Percentiles rank a stretch among this genome's conserved stretches.
These are phyloP conservation scores for Yarrowia galli DNA, from an alignment of 1,139 yeast genomes.

Conservation along the genomic window DNA sequence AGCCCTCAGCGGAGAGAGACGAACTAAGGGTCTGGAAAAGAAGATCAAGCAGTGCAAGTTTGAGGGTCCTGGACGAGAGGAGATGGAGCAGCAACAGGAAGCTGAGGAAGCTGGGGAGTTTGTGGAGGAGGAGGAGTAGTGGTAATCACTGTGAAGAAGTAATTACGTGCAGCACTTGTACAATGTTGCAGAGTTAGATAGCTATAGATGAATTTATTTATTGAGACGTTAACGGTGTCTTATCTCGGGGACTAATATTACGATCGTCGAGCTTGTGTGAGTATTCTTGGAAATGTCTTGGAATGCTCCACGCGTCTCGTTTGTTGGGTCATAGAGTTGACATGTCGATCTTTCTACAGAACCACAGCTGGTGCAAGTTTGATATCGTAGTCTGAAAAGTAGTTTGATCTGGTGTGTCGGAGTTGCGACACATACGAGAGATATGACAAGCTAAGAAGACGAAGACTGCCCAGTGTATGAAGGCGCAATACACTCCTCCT, in stretches of 20 bases:
- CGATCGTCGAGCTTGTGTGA: neutral
- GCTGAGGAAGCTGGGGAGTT: neutral
- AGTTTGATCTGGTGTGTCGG: neutral
- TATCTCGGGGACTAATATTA: neutral
- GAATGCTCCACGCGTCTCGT: slow-evolving; percentile 17
- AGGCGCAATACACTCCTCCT: neutral
- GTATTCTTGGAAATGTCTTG: neutral
- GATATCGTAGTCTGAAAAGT: neutral
- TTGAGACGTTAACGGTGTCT: neutral
- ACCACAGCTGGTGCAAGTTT: neutral
- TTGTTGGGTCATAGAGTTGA: slow-evolving; percentile 17
- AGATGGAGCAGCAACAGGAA: neutral
- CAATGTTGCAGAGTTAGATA: neutral
- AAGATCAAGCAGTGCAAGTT: slow-evolving; percentile 2
- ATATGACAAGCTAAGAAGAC: too few species aligned
- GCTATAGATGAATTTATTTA: slow-evolving; percentile 18
- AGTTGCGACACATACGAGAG: too few species aligned
- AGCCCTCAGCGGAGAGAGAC: neutral
- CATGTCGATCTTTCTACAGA: slow-evolving; percentile 17
- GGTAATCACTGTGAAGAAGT: too few species aligned
- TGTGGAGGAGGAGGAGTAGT: neutral
- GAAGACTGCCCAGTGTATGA: neutral
- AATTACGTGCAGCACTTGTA: neutral
- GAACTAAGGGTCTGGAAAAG: neutral
- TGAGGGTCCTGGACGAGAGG: neutral